Percentiles rank a stretch among this genome's conserved stretches.
Conservation (phyloP, 2,329 filamentous ascomycete genomes). For the Sphaerulina vaccinii region DNA sequence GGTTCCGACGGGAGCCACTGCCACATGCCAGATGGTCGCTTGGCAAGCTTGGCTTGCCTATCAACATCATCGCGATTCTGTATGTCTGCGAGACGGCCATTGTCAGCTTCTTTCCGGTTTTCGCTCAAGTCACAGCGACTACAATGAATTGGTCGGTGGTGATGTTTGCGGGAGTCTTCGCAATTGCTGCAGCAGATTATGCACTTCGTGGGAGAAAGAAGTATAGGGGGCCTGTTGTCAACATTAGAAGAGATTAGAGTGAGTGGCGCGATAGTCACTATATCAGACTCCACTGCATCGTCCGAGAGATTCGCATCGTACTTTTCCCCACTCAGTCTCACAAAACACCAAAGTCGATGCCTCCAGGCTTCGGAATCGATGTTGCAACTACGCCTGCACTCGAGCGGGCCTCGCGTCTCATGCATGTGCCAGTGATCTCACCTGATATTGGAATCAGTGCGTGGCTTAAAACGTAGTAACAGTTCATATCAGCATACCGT, state of each 20-base stretch:
- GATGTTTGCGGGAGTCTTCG: constrained; percentile 21
- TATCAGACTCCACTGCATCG: too few species aligned
- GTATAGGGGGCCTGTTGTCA: constrained; percentile 21
- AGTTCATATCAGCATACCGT: background rate
- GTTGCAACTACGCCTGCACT: background rate
- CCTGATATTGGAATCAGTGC: background rate
- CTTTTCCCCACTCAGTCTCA: too few species aligned
- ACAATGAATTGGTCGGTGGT: constrained; percentile 27
- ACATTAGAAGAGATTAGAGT: constrained; percentile 8
- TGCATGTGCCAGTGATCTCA: constrained; percentile 3
- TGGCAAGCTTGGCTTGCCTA: constrained; percentile 10
- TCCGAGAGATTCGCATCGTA: too few species aligned
- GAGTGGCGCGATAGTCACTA: background rate
- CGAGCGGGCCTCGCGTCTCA: constrained; percentile 4
- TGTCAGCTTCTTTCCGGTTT: constrained; percentile 24
- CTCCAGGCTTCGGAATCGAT: background rate
- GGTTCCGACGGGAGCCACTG: constrained; percentile 16
- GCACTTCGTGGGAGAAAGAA: constrained; percentile 13
- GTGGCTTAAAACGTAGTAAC: background rate
- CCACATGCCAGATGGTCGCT: constrained; percentile 20
- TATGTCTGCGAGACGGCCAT: constrained; percentile 14
- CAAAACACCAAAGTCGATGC: constrained; percentile 2
- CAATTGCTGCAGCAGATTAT: constrained; percentile 16
- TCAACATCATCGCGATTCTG: constrained; percentile 19
- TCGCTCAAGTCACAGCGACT: constrained; percentile 13